phyloP scores from a whole-genome alignment of 1,284 basidiomycete species.

The Cryptococcus sp. region DNA sequence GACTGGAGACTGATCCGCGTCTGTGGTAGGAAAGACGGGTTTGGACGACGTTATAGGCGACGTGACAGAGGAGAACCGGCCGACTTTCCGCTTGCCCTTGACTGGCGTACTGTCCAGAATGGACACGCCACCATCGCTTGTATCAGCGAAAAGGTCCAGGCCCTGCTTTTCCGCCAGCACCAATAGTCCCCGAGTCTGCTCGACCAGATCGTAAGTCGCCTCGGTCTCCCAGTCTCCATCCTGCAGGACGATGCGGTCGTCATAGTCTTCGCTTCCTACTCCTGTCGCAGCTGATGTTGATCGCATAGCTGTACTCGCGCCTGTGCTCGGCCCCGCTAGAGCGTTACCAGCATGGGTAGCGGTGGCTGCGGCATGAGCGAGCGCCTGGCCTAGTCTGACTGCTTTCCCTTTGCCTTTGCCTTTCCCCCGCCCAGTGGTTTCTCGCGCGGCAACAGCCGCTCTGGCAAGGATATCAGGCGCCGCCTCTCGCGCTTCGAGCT shows the following conservation, averaged over 20 bases:
- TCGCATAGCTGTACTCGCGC: background rate
- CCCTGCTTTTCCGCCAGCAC: constrained; percentile 36
- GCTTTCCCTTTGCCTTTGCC: constrained; percentile 25
- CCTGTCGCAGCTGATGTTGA: constrained; percentile 1
- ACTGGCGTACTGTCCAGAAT: constrained; percentile 13
- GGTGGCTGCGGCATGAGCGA: constrained; percentile 19
- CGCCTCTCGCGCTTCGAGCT: constrained; percentile 31
- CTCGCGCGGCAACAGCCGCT: constrained; percentile 29
- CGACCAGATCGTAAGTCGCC: constrained; percentile 37
- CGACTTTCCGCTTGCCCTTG: constrained; percentile 27
- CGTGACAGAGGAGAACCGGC: constrained; percentile 31
- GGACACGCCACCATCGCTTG: constrained; percentile 8
- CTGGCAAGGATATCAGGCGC: constrained; percentile 41
- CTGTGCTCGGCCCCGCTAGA: constrained; percentile 6
- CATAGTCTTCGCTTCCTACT: constrained; percentile 29
- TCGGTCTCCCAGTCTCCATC: constrained; percentile 41
- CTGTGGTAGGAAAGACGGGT: constrained; percentile 3
- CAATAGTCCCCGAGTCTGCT: constrained; percentile 43
- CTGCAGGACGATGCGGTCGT: constrained; percentile 22
- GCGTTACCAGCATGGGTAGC: constrained; percentile 2
- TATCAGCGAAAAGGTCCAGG: constrained; percentile 33
- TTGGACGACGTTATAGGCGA: constrained; percentile 19
- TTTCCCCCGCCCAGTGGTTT: constrained; percentile 11
- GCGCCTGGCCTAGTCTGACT: constrained; percentile 27
- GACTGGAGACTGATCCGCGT: background rate